Conservation (phyloP, 1,284 basidiomycete species). For the Phlebopus sp. region DNA sequence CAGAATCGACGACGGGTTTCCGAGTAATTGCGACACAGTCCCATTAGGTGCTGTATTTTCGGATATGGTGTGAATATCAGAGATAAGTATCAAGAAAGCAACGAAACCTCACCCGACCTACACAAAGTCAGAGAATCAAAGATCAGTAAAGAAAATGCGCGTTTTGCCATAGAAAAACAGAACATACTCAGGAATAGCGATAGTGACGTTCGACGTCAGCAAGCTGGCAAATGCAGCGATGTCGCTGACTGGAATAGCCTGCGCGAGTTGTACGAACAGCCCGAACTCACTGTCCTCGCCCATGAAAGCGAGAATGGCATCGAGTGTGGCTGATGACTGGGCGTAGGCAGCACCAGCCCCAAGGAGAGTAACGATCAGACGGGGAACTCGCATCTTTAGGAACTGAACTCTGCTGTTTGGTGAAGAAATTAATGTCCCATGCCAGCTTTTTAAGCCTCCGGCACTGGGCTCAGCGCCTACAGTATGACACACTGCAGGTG, state of each 20-base stretch:
- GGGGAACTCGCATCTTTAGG: not conserved
- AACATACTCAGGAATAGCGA: not conserved
- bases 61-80: not conserved
- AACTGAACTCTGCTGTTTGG: no score
- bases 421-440: no score
- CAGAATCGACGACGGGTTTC: not conserved
- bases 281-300: not conserved
- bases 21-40: constrained; percentile 1
- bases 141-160: not conserved
- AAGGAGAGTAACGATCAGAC: not conserved
- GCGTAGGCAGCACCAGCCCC: not conserved
- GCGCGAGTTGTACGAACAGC: not conserved
- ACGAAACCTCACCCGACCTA: not conserved
- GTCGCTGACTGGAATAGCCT: constrained; percentile 1
- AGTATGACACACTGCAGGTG: no score
- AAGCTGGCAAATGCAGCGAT: not conserved
- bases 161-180: not conserved
- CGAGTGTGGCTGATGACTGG: not conserved
- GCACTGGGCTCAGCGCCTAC: no score
- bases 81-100: not conserved
- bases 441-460: no score
- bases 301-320: not conserved
- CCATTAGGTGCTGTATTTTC: not conserved
- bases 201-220: not conserved
- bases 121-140: not conserved